These are phyloP conservation scores for Sphenostylis stenocarpa DNA, from an alignment of 306 rosid species.

Conservation along the genomic window DNA sequence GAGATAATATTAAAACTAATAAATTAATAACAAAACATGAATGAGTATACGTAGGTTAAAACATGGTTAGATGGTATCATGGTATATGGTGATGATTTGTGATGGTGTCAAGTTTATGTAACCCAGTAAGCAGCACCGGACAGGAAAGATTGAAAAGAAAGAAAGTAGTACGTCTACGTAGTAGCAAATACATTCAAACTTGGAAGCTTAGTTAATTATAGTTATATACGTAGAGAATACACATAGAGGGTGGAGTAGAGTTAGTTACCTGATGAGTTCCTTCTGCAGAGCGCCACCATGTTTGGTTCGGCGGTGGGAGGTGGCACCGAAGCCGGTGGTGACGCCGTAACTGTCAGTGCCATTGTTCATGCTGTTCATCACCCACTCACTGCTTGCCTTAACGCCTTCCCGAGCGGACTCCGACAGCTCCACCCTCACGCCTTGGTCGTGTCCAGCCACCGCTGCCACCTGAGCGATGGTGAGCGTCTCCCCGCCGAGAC, in stretches of 20 bases:
- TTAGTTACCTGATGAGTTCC: slow-evolving; percentile 70
- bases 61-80: too few relatives aligned
- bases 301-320: slow-evolving; percentile 85
- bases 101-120: background rate
- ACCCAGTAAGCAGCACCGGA: background rate
- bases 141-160: too few relatives aligned
- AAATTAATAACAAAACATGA: too few relatives aligned
- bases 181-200: too few relatives aligned
- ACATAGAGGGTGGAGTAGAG: background rate
- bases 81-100: too few relatives aligned
- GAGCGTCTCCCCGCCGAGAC: slow-evolving; percentile 67
- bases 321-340: slow-evolving; percentile 93
- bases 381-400: slow-evolving; percentile 95
- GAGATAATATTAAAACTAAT: too few relatives aligned
- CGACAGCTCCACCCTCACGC: slow-evolving; percentile 60
- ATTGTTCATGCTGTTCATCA: slow-evolving; percentile 69
- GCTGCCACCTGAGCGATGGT: slow-evolving; percentile 91
- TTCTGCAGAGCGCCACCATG: slow-evolving; percentile 85
- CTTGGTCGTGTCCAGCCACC: slow-evolving; percentile 40
- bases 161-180: too few relatives aligned
- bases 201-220: too few relatives aligned
- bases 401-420: slow-evolving; percentile 75
- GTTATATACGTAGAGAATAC: too few relatives aligned
- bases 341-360: slow-evolving; percentile 91
- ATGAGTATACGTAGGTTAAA: too few relatives aligned